Evolutionary conservation across 768 basidiomycete species (phyloP), one percentile per base, ranked within the genome.

Genomic region (Pleurotus eryngii): DNA sequence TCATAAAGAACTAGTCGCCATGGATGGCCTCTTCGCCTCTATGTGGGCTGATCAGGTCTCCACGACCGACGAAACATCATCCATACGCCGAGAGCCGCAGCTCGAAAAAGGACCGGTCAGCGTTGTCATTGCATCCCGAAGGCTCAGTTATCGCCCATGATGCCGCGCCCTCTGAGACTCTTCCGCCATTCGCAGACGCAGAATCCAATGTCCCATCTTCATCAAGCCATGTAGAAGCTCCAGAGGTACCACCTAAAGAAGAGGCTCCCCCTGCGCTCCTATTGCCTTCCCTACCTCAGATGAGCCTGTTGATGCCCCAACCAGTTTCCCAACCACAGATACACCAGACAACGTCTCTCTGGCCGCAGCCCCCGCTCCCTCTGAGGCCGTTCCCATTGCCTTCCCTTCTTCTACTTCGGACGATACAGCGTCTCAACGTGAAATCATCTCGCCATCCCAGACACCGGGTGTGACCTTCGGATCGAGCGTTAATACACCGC

Each of bases 31-130:
- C 39, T 95, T 94, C 64, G 88, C 90, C 11, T 77, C 82, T 0
- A 89, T 95, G 90, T 97, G 95, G 94, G 85, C 89, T 0, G 85
- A 92, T 67, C 90, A 95, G 65, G 76, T 89, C 27, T 83, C 84
- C 20, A 78, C 86, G 3, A 81, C 82, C 27, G 88, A 86, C 54
- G 78, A 82, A 82, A 53, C 73, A 72, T 59, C 70, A 77, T 14
- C 64, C 74, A 38, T 71, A 76, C 3, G 65, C 72, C 48, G 66
- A 68, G 46, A 72, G 70, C 35, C 63, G 55, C 54, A 72, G 66
- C 56, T 56, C 67, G 58, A 76, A 75, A 63, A 74, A 72, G 50
- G 75, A 76, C 15, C 65, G 74, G 17, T 68, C 71, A 22, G 81
- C 78, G n/a, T 82, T 84, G 66, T 68, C 69, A 47, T 46, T 63